A percentile compares a stretch with the other conserved stretches of the same genome.
These are phyloP conservation scores for Erodium maritimum DNA, from an alignment of 345 rosid species.

Conservation along the genomic window DNA sequence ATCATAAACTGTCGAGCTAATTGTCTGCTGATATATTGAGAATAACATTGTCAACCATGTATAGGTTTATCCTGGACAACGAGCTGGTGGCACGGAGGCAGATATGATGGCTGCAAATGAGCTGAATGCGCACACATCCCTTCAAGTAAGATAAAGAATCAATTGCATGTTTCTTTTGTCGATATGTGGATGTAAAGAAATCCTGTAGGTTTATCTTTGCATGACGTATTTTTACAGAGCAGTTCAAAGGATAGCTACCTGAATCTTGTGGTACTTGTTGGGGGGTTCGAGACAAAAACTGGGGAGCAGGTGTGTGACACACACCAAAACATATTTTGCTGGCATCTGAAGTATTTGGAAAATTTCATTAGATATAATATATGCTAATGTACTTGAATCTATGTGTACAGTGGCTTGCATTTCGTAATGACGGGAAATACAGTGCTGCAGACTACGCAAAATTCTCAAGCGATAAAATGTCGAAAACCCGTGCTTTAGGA, in stretches of 20 bases:
- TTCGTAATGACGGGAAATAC: conserved; percentile 67
- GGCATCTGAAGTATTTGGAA: background rate
- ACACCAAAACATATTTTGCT: too few relatives aligned
- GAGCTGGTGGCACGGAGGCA: conserved; percentile 74
- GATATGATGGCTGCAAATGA: conserved; percentile 99
- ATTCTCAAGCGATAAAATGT: conserved; percentile 47
- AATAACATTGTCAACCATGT: conserved; percentile 11
- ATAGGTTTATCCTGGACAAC: conserved; percentile 92
- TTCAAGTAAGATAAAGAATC: conserved; percentile 44
- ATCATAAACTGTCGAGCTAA: background rate
- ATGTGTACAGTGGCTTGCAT: conserved; percentile 90
- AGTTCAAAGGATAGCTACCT: conserved; percentile 38
- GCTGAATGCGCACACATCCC: conserved; percentile 71
- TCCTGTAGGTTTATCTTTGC: background rate
- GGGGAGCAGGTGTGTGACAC: conserved; percentile 70
- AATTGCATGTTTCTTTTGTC: background rate
- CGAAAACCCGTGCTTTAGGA: conserved; percentile 23
- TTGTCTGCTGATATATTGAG: background rate
- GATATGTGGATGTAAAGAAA: background rate
- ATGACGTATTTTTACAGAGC: conserved; percentile 33
- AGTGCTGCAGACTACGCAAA: conserved; percentile 82
- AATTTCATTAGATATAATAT: too few relatives aligned
- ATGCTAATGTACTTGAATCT: too few relatives aligned
- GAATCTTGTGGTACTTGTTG: conserved; percentile 60
- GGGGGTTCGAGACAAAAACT: conserved; percentile 83